Evolutionary conservation across 345 rosid genomes (phyloP).

Genomic region (Turnera subulata): DNA sequence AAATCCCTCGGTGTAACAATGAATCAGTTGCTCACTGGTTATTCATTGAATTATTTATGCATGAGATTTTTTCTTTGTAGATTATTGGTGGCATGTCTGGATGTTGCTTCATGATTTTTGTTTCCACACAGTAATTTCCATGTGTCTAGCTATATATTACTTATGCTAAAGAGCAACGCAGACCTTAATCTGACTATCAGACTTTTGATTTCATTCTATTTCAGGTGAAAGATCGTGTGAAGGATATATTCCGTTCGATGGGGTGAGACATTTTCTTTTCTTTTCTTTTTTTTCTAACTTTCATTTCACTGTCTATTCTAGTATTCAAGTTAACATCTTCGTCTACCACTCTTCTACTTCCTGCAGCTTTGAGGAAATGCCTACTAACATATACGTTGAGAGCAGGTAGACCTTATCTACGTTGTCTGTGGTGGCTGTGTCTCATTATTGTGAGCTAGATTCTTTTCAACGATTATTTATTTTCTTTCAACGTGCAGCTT

Average conservation of each 20-base stretch:
- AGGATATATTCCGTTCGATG: slow-evolving; percentile 78
- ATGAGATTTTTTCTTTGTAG: too few species aligned
- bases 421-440: background rate
- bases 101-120: too few species aligned
- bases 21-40: too few species aligned
- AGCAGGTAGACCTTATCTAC: slow-evolving; percentile 57
- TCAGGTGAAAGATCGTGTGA: slow-evolving; percentile 75
- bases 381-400: slow-evolving; percentile 88
- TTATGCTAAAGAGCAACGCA: background rate
- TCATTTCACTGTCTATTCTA: background rate
- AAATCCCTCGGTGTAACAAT: too few species aligned
- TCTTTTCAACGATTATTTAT: background rate
- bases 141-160: too few species aligned
- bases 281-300: background rate
- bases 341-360: slow-evolving; percentile 13
- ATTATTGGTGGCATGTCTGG: too few species aligned
- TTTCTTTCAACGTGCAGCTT: slow-evolving; percentile 48
- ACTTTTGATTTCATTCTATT: slow-evolving; percentile 11
- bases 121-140: too few species aligned
- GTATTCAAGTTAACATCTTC: slow-evolving; percentile 10
- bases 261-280: slow-evolving; percentile 41
- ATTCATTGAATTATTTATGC: too few species aligned
- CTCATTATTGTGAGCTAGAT: background rate
- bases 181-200: too few species aligned
- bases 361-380: slow-evolving; percentile 94